A percentile compares a stretch with the other conserved stretches of the same genome.
Evolutionary conservation across 176 grass and related monocot genomes (phyloP).

Genomic region (Eragrostis nindensis): DNA sequence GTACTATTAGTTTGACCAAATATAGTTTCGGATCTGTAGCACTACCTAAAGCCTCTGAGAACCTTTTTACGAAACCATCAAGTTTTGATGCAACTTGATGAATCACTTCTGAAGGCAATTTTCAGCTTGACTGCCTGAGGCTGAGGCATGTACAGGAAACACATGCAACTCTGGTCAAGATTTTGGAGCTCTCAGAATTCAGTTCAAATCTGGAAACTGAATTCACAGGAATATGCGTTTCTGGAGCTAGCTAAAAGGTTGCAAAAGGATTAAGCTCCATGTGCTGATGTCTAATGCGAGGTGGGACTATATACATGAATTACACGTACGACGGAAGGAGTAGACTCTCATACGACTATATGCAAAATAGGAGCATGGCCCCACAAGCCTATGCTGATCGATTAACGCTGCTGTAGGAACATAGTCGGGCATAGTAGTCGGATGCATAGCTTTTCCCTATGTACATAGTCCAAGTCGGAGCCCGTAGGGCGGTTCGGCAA

Average conservation of each 20-base stretch:
- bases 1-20: conserved; percentile 29
- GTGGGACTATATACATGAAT: no score
- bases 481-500: conserved; percentile 9
- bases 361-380: no score
- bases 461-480: neutral
- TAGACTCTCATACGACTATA: no score
- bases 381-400: no score
- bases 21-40: conserved; percentile 7
- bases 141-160: neutral
- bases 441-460: no score
- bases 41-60: neutral
- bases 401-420: no score
- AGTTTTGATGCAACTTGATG: neutral
- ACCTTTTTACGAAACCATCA: neutral
- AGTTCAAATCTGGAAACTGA: neutral
- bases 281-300: neutral
- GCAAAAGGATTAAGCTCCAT: neutral
- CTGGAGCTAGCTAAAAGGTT: neutral
- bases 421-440: no score
- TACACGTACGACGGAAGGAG: no score
- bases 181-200: neutral
- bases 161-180: neutral
- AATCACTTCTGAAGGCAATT: no score
- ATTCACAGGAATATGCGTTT: neutral
- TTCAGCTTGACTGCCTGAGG: no score